Conservation (phyloP, 164 flowering plant genomes). For the Umbellularia californica region DNA sequence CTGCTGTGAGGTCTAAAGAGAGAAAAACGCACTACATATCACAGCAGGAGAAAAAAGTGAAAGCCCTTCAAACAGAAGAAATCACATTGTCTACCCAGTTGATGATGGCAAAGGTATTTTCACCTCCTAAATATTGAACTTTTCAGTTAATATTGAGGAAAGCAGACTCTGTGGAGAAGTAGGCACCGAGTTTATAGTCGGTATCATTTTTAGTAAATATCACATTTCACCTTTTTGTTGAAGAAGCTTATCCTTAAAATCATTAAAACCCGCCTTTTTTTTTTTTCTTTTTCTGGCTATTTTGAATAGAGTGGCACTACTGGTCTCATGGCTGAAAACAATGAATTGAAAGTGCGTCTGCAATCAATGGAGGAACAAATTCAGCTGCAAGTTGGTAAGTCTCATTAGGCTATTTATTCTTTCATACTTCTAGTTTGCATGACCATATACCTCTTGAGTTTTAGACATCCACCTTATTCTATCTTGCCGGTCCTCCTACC, state of each 20-base stretch:
- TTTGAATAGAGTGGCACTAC: slow-evolving; percentile 77
- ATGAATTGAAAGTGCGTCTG: slow-evolving; percentile 81
- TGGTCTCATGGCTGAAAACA: slow-evolving; percentile 81
- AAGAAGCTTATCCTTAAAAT: not conserved
- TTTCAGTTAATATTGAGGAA: no score
- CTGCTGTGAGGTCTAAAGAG: slow-evolving; percentile 97
- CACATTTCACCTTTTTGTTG: no score
- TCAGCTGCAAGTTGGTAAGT: slow-evolving; percentile 91
- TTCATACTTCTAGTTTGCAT: no score
- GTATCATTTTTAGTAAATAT: no score
- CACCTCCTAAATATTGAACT: not conserved
- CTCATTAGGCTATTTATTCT: not conserved
- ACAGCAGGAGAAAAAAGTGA: slow-evolving; percentile 91
- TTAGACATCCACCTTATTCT: no score
- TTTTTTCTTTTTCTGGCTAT: not conserved
- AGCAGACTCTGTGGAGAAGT: not conserved
- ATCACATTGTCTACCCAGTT: slow-evolving; percentile 88
- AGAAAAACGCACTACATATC: slow-evolving; percentile 95
- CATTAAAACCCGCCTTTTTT: not conserved
- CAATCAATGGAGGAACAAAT: slow-evolving; percentile 95
- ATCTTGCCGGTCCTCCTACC: no score
- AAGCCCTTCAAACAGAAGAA: slow-evolving; percentile 86
- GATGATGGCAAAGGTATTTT: slow-evolving; percentile 71
- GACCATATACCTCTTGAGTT: no score
- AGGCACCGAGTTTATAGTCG: not conserved